Percentiles rank a stretch among this genome's conserved stretches.
Conservation (phyloP, 2,329 filamentous ascomycete species). For the Cephalotrichum gorgonifer region DNA sequence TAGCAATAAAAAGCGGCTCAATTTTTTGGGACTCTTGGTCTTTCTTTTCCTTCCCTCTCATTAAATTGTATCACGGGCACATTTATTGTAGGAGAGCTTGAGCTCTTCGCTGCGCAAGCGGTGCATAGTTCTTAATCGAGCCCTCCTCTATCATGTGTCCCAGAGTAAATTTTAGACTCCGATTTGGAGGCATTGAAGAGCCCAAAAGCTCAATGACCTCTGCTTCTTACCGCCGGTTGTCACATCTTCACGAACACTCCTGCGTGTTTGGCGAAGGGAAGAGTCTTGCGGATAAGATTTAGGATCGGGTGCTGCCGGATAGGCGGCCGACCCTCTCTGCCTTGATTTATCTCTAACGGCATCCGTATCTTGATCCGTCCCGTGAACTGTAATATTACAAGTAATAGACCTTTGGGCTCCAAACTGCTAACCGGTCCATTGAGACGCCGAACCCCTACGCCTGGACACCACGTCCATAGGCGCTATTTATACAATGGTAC, state of each 20-base stretch:
- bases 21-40: constrained; percentile 7
- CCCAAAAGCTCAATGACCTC: constrained; percentile 44
- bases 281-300: too few relatives aligned
- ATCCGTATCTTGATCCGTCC: not conserved
- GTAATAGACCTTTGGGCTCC: too few relatives aligned
- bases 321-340: too few relatives aligned
- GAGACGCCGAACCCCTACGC: not conserved
- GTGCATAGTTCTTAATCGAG: constrained; percentile 42
- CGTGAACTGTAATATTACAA: too few relatives aligned
- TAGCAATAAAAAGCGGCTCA: constrained; percentile 3
- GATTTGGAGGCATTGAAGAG: constrained; percentile 64
- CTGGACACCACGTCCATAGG: too few relatives aligned
- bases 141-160: constrained; percentile 66
- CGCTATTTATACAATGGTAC: too few relatives aligned
- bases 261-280: too few relatives aligned
- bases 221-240: constrained; percentile 68
- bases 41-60: constrained; percentile 32
- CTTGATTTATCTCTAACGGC: not conserved
- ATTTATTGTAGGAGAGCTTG: constrained; percentile 67
- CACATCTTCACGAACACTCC: constrained; percentile 38
- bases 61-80: constrained; percentile 54
- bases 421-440: not conserved
- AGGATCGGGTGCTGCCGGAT: too few relatives aligned
- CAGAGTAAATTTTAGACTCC: constrained; percentile 47
- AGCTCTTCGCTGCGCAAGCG: too few relatives aligned